Base-by-base conservation (phyloP, 2,329 filamentous ascomycete genomes). In the Colletotrichum liaoningense region DNA sequence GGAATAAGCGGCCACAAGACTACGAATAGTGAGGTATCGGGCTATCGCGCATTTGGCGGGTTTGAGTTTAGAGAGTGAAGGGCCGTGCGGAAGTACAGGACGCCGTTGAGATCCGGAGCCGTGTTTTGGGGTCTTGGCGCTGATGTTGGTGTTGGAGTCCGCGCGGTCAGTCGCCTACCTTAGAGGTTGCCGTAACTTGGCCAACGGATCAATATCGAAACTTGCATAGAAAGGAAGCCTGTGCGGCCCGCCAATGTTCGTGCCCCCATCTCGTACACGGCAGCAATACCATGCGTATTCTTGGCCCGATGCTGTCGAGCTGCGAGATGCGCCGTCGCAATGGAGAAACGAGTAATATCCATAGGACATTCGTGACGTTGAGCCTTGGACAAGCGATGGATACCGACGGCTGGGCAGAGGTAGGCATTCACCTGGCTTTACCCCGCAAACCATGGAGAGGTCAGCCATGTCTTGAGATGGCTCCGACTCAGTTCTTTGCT, bases 71-170 rank as follows among this genome's bases (percentile, higher is more conserved):
- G 56, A n/a, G 46, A 52, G n/a, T 46, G 54, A 46, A 46, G 67
- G 56, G 71, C 46, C 71, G 67, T 73, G 67, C 71, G 65, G 49
- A n/a, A 26, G 22, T 30, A 66, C 67, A 71, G 11, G 60, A 63
- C 71, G 71, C 71, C 71, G 71, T 73, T 71, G 67, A 54, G 28
- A 71, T 73, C 71, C 67, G 62, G 35, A 71, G 67, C 71, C 71
- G 67, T 73, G 71, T 73, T 60, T 62, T 71, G 71, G 71, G 67
- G 60, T 58, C 71, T 73, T 73, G 71, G 71, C 71, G 67, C 33
- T 57, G 66, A 30, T 63, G 66, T 38, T 57, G 62, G 30, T 46
- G 59, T 55, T 35, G 70, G 58, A 69, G 58, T 49, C 26, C 35
- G 62, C 46, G 30, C 24, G 3, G n/a, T 30, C 46, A 38, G 14